Evolutionary conservation across 176 grass and related monocot genomes (phyloP).

Genomic region (Puya raimondii): DNA sequence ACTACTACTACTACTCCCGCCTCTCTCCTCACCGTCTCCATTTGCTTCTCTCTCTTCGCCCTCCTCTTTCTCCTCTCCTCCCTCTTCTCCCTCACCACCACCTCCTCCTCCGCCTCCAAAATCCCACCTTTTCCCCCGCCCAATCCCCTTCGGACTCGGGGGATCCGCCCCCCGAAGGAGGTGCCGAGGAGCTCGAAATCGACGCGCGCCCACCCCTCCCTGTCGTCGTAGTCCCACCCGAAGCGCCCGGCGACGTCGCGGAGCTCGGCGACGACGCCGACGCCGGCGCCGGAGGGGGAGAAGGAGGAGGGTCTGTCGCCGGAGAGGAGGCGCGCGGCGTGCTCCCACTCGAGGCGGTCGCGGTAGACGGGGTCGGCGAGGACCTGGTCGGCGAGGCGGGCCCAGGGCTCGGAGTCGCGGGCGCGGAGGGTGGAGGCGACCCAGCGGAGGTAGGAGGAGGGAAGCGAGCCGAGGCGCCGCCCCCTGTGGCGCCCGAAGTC

Average conservation of each 20-base stretch:
- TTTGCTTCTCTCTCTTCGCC: slow-evolving; percentile 30
- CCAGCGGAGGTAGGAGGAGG: slow-evolving; percentile 49
- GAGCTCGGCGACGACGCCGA: slow-evolving; percentile 14
- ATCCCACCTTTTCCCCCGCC: background rate
- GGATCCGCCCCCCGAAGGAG: slow-evolving; percentile 52
- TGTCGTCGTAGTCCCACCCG: slow-evolving; percentile 60
- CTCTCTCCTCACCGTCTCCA: slow-evolving; percentile 29
- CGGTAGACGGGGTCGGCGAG: slow-evolving; percentile 41
- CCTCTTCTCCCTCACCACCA: background rate
- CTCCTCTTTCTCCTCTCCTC: slow-evolving; percentile 1
- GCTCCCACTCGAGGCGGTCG: slow-evolving; percentile 59
- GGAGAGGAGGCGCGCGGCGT: slow-evolving; percentile 40
- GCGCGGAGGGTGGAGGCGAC: slow-evolving; percentile 37
- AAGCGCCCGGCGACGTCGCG: slow-evolving; percentile 49
- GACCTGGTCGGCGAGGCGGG: slow-evolving; percentile 31
- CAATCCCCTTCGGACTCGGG: slow-evolving; percentile 14
- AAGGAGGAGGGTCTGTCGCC: slow-evolving; percentile 30
- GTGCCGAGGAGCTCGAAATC: slow-evolving; percentile 49
- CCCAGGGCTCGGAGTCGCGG: slow-evolving; percentile 37
- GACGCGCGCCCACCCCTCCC: slow-evolving; percentile 24
- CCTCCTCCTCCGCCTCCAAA: background rate
- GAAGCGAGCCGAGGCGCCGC: slow-evolving; percentile 51
- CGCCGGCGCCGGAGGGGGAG: slow-evolving; percentile 16
- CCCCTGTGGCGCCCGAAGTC: slow-evolving; percentile 57
- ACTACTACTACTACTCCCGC: slow-evolving; percentile 32